Base-by-base conservation (phyloP, 1,284 basidiomycete genomes). In the Cutaneotrichosporon mucoides region DNA sequence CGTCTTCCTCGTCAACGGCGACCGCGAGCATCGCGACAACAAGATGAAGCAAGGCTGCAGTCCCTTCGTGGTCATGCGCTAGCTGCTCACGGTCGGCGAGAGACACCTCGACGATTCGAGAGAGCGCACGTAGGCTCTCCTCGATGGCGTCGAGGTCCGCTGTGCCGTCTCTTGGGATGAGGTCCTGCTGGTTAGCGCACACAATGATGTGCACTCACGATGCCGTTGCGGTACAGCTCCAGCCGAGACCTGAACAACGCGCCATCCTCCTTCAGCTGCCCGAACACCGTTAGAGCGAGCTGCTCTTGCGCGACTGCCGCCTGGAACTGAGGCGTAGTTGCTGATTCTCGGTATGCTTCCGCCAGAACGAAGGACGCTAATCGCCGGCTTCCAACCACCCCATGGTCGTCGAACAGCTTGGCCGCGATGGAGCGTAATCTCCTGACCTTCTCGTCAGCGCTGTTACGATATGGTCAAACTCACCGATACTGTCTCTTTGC, bases 201-300 rank as follows among this genome's bases (percentile, higher is more conserved):
- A 10, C 7, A 3, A 6, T 3, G 6, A 7, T 4, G 33, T 8
- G 12, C 4, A 61, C 65, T 44, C 46, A 71, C 69, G 36, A 72
- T 43, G 8, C 71, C 68, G 46, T 69, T 74, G 43, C 66, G 61
- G 49, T 60, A 66, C 41, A 71, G 51, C 38, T 68, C 67, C 40
- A 70, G 64, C 1, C 69, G 61, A 2, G 58, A 42, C 3, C 35
- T 41, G 2, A 71, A 40, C 2, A 49, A 47, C 0, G 35, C 36
- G 2, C 65, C 37, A 13, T 71, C 69, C 5, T 35, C 12, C 10
- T 11, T 34, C 5, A 70, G 51, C 11, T 44, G 48, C 10, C 52
- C 57, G 33, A 63, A 11, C 1, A 65, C 55, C 2, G 49, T 35
- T 6, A 42, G 4, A 3, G 61, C 40, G 1, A 63, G 42, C 5